Conservation (phyloP, 2,329 filamentous ascomycete genomes). For the Diaporthe eres region DNA sequence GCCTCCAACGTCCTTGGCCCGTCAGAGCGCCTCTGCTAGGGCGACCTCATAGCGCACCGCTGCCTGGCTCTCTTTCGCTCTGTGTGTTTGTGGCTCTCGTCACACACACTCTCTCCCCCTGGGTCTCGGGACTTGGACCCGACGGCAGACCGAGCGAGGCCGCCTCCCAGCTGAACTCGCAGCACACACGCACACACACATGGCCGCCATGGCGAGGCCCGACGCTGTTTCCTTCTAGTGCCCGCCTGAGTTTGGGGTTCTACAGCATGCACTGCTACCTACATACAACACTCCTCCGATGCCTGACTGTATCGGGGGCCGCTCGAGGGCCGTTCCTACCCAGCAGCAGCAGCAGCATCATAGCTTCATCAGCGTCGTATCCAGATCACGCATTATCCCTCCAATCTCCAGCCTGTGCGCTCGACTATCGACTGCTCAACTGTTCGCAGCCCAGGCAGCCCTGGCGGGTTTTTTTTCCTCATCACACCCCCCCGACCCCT, state of each 20-base stretch:
- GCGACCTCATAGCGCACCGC: constrained; percentile 14
- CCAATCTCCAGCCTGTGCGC: constrained; percentile 26
- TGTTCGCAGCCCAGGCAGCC: constrained; percentile 24
- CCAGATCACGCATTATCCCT: constrained; percentile 38
- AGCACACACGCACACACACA: neutral
- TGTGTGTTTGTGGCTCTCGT: too few relatives aligned
- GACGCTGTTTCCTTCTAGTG: neutral
- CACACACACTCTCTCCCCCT: neutral
- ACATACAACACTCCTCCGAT: neutral
- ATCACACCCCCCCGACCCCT: neutral
- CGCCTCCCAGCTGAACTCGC: constrained; percentile 11
- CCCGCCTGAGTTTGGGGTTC: neutral
- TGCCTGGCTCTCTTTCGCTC: neutral
- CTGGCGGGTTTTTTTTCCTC: constrained; percentile 5
- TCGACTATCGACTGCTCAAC: constrained; percentile 26
- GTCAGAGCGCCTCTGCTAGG: constrained; percentile 18
- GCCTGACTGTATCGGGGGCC: constrained; percentile 26
- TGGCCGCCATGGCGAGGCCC: constrained; percentile 26
- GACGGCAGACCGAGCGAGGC: constrained; percentile 12
- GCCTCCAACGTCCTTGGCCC: constrained; percentile 12
- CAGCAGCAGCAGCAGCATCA: neutral
- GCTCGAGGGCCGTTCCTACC: constrained; percentile 26
- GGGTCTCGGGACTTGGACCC: neutral
- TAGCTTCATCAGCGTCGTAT: constrained; percentile 40
- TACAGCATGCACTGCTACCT: constrained; percentile 24